Evolutionary conservation across 2,329 filamentous ascomycete genomes (phyloP), one percentile per base, ranked within the genome.

Genomic region (Gyromitra esculenta): DNA sequence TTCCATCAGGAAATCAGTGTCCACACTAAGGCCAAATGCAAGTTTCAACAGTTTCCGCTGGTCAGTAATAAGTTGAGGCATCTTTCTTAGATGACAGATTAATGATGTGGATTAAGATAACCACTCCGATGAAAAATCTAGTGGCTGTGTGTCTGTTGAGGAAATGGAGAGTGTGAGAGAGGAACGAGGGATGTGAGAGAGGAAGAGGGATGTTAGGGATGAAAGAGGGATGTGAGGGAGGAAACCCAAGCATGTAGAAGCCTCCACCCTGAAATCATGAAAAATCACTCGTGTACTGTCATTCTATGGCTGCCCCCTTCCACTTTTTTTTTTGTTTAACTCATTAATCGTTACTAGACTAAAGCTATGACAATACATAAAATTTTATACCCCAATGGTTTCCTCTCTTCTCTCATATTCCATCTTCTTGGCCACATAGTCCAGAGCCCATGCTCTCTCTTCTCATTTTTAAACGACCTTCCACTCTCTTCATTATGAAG

Each of bases 1-100:
- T 31, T 45, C n/a, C 57, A 67, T 35, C 15, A 67, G 39, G 37
- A 31, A 67, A 56, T 67, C 18, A 35, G 37, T 45, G 5, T 67
- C 64, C 5, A 67, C 50, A 31, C 64, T 5, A n/a, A 67, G 37
- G 13, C 35, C 18, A 25, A 67, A 25, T 52, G 62, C 50, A 43
- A 56, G 64, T 39, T 56, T 67, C 18, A 67, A 18, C 1, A 57
- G 48, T 18, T 56, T 57, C 9, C 18, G 25, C 50, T 67, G 48
- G 13, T 57, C 64, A 52, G 64, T 9, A 35, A 67, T 67, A 41
- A 67, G 37, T 37, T 43, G 13, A 25, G 5, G n/a, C 57, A 62
- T 62, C 25, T 31, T 31, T 31, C 25, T 31, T 31, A 31, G 57
- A n/a, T 11, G 7, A 9, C 57, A 15, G 7, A 11, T 54, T 25